These are phyloP conservation scores for Phylloporus sp. DNA, from an alignment of 768 basidiomycete species.

Conservation along the genomic window DNA sequence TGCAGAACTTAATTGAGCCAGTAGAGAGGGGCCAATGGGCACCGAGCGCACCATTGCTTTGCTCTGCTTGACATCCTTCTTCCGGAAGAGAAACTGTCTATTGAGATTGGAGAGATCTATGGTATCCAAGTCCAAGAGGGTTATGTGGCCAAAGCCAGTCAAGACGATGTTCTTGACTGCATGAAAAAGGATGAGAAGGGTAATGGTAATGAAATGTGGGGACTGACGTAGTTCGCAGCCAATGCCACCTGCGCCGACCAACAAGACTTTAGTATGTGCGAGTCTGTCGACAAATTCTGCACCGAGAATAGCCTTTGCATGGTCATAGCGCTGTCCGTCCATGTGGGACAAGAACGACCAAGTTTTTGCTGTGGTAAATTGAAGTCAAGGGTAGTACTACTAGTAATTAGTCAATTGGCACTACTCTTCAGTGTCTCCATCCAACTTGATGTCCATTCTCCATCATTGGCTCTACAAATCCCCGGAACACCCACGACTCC, in stretches of 20 bases:
- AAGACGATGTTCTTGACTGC: conserved; percentile 94
- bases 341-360: not conserved
- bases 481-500: conserved; percentile 49
- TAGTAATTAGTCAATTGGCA: too few species aligned
- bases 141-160: conserved; percentile 89
- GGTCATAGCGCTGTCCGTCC: conserved; percentile 33
- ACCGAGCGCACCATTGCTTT: conserved; percentile 72
- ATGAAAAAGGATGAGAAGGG: not conserved
- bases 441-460: conserved; percentile 60
- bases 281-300: conserved; percentile 60
- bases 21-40: not conserved
- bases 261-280: conserved; percentile 64
- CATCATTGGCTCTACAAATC: conserved; percentile 68
- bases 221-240: conserved; percentile 89
- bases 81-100: conserved; percentile 92
- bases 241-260: conserved; percentile 96
- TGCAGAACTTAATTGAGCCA: not conserved
- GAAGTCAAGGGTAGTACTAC: too few species aligned
- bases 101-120: conserved; percentile 98
- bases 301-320: conserved; percentile 80
- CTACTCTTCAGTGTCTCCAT: conserved; percentile 46
- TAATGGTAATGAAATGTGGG: not conserved
- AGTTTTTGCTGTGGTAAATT: not conserved
- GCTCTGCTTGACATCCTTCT: conserved; percentile 96
- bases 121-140: conserved; percentile 93